Conservation (phyloP, 495 filamentous ascomycete species). For the Pyrenula massariospora region DNA sequence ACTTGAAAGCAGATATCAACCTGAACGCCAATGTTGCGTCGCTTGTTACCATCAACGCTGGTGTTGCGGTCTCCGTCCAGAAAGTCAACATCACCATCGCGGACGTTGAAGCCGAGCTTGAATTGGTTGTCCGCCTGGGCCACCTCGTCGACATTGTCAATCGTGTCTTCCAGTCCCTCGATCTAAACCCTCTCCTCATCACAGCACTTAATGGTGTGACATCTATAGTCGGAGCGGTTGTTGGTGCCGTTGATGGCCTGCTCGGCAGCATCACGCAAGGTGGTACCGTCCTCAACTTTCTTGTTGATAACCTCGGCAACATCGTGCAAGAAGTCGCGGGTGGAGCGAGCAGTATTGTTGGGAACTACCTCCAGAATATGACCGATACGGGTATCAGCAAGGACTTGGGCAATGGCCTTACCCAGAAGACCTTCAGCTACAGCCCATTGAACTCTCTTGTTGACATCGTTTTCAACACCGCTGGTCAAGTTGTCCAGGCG, state of each 20-base stretch:
- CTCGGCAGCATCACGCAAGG: conserved; percentile 41
- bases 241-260: conserved; percentile 41
- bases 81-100: conserved; percentile 49
- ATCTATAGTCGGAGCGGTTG: conserved; percentile 30
- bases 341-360: conserved; percentile 36
- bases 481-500: conserved; percentile 44
- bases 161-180: conserved; percentile 38
- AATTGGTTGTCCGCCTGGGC: conserved; percentile 43
- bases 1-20: conserved; percentile 42
- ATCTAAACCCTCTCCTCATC: conserved; percentile 45
- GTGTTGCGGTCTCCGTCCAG: conserved; percentile 34
- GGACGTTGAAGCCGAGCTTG: conserved; percentile 41
- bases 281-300: conserved; percentile 35
- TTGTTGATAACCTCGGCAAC: conserved; percentile 48
- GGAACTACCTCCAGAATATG: conserved; percentile 44
- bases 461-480: conserved; percentile 41
- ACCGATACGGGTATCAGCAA: conserved; percentile 34
- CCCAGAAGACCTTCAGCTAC: conserved; percentile 42
- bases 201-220: conserved; percentile 39
- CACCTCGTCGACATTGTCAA: conserved; percentile 47
- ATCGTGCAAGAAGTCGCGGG: conserved; percentile 40
- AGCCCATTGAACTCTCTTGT: conserved; percentile 39
- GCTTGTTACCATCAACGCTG: conserved; percentile 43
- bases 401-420: conserved; percentile 31
- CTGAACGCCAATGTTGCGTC: conserved; percentile 41